Conservation (phyloP, 2,329 filamentous ascomycete species). For the Penicillium sp. region DNA sequence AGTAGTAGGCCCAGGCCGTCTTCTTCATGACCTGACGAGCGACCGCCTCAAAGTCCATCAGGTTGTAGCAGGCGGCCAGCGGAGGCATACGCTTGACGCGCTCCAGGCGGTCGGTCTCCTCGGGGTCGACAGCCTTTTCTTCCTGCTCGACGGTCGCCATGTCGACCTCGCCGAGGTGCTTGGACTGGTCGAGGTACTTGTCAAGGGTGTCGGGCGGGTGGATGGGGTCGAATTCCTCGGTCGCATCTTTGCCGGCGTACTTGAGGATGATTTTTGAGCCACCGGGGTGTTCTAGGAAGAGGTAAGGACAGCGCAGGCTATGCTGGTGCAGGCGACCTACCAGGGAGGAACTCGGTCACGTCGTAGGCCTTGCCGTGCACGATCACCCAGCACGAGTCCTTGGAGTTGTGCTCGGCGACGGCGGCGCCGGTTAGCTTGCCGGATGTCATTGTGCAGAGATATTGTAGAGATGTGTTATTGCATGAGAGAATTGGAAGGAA, state of each 20-base stretch:
- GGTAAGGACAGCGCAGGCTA: background rate
- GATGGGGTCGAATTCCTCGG: slow-evolving; percentile 87
- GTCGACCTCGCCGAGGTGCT: slow-evolving; percentile 86
- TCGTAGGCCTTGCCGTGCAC: slow-evolving; percentile 86
- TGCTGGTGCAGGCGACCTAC: slow-evolving; percentile 36
- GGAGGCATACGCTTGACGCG: slow-evolving; percentile 73
- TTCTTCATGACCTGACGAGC: slow-evolving; percentile 91
- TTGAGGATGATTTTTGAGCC: slow-evolving; percentile 92
- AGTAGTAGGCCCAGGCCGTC: slow-evolving; percentile 97
- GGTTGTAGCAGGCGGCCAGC: slow-evolving; percentile 85
- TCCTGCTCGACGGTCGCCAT: slow-evolving; percentile 73
- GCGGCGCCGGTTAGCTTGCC: slow-evolving; percentile 53
- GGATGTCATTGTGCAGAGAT: slow-evolving; percentile 19
- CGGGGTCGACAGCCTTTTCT: slow-evolving; percentile 65
- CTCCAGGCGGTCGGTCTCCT: slow-evolving; percentile 71
- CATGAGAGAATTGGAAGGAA: slow-evolving; percentile 3
- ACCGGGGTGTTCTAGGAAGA: slow-evolving; percentile 71
- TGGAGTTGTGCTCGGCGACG: slow-evolving; percentile 72
- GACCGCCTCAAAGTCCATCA: slow-evolving; percentile 94
- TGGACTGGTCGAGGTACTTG: slow-evolving; percentile 76
- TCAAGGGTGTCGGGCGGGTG: slow-evolving; percentile 82
- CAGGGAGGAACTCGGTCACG: slow-evolving; percentile 83
- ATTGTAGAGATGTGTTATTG: background rate
- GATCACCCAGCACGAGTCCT: slow-evolving; percentile 88
- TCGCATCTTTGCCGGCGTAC: slow-evolving; percentile 93